Evolutionary conservation across 306 rosid genomes (phyloP).

Genomic region (Sesbania bispinosa): DNA sequence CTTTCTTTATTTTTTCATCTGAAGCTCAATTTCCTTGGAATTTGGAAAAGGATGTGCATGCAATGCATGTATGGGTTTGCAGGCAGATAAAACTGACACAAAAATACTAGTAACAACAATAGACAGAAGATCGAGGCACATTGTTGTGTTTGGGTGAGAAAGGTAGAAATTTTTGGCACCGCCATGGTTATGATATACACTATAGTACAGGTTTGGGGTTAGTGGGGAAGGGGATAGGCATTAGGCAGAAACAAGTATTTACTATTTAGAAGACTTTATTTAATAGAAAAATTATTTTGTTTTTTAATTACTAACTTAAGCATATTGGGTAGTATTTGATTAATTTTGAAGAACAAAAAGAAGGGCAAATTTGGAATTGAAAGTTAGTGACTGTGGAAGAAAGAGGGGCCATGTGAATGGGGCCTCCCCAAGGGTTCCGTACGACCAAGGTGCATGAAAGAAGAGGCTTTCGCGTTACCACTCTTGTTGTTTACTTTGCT

Average conservation of each 20-base stretch:
- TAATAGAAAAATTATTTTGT: too few species aligned
- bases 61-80: constrained; percentile 12
- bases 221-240: not conserved
- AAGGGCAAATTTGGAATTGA: constrained; percentile 14
- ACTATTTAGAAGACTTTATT: not conserved
- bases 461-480: constrained; percentile 9
- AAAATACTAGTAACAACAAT: not conserved
- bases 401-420: constrained; percentile 38
- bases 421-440: constrained; percentile 19
- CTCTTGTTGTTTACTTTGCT: constrained; percentile 6
- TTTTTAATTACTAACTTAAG: too few species aligned
- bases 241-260: not conserved
- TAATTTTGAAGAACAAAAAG: not conserved
- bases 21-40: constrained; percentile 38
- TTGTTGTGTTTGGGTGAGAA: not conserved
- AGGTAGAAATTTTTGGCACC: not conserved
- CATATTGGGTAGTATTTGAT: too few species aligned
- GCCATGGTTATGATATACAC: not conserved
- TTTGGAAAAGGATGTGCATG: constrained; percentile 35
- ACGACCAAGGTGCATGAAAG: constrained; percentile 3
- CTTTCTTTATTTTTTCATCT: not conserved
- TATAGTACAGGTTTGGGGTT: not conserved
- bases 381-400: not conserved
- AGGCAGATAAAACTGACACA: constrained; percentile 39
- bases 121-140: constrained; percentile 34